A percentile compares a stretch with the other conserved stretches of the same genome.
Conservation (phyloP, 1,284 basidiomycete genomes). For the Malassezia brasiliensis region DNA sequence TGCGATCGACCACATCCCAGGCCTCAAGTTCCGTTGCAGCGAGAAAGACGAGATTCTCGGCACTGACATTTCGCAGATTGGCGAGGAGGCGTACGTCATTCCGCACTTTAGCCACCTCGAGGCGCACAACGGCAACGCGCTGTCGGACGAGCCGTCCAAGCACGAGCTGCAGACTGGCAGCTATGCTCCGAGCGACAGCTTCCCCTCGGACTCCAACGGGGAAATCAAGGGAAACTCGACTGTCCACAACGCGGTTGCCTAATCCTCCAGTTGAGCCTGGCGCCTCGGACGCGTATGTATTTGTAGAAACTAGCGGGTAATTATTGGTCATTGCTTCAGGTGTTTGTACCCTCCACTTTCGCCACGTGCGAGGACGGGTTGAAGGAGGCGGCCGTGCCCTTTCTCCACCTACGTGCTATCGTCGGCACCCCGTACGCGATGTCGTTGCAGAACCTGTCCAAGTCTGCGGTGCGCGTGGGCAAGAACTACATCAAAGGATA, state of each 20-base stretch:
- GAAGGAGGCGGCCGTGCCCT: neutral
- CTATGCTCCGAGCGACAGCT: neutral
- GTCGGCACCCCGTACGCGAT: conserved; percentile 13
- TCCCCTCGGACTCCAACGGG: neutral
- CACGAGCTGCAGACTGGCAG: neutral
- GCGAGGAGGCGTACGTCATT: conserved; percentile 54
- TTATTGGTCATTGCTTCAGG: too few species aligned
- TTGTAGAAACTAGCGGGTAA: too few species aligned
- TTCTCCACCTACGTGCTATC: neutral
- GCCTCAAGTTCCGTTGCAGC: conserved; percentile 63
- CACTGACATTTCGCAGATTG: conserved; percentile 85
- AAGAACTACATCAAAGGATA: conserved; percentile 48
- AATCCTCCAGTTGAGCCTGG: neutral
- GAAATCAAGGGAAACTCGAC: neutral
- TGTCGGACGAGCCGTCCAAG: neutral
- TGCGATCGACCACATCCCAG: conserved; percentile 85
- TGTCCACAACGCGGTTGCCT: neutral
- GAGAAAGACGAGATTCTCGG: conserved; percentile 85
- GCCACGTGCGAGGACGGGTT: too few species aligned
- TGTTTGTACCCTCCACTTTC: too few species aligned
- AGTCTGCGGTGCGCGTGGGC: conserved; percentile 43
- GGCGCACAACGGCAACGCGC: neutral
- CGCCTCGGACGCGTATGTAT: too few species aligned
- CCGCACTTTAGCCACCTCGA: conserved; percentile 7
- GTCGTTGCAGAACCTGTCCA: conserved; percentile 45